Percentiles rank a stretch among this genome's conserved stretches.
Evolutionary conservation across 2,329 filamentous ascomycete genomes (phyloP).

Genomic region (Zymoseptoria brevis): DNA sequence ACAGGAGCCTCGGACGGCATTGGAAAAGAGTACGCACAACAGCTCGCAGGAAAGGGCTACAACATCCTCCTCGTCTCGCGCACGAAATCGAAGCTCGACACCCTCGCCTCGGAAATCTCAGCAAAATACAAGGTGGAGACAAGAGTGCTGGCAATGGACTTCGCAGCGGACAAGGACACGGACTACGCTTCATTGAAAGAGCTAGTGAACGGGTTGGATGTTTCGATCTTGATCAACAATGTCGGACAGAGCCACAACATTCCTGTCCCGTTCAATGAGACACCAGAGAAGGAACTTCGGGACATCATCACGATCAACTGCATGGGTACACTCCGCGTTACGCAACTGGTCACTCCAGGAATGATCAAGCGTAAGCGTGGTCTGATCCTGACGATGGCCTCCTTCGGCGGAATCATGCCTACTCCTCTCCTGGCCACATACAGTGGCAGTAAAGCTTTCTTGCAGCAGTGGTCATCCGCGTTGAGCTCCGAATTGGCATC

Average conservation of each 20-base stretch:
- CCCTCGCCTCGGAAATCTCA: slow-evolving; percentile 67
- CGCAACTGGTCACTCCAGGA: slow-evolving; percentile 72
- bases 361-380: slow-evolving; percentile 80
- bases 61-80: slow-evolving; percentile 92
- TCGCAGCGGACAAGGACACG: slow-evolving; percentile 64
- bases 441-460: slow-evolving; percentile 94
- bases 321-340: slow-evolving; percentile 78
- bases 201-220: slow-evolving; percentile 57
- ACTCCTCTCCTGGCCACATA: slow-evolving; percentile 92
- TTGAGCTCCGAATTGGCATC: slow-evolving; percentile 75
- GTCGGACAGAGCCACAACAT: slow-evolving; percentile 92
- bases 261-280: slow-evolving; percentile 79
- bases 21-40: slow-evolving; percentile 88
- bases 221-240: slow-evolving; percentile 91
- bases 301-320: slow-evolving; percentile 96
- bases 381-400: slow-evolving; percentile 93
- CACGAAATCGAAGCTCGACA: slow-evolving; percentile 82
- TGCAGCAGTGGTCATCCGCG: slow-evolving; percentile 90
- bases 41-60: slow-evolving; percentile 86
- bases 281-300: slow-evolving; percentile 68
- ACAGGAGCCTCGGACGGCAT: slow-evolving; percentile 95
- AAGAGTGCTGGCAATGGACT: slow-evolving; percentile 86
- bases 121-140: slow-evolving; percentile 63
- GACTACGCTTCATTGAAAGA: slow-evolving; percentile 71
- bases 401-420: slow-evolving; percentile 85